phyloP scores from a whole-genome alignment of 106 monocot species.

The Amphibolis antarctica region DNA sequence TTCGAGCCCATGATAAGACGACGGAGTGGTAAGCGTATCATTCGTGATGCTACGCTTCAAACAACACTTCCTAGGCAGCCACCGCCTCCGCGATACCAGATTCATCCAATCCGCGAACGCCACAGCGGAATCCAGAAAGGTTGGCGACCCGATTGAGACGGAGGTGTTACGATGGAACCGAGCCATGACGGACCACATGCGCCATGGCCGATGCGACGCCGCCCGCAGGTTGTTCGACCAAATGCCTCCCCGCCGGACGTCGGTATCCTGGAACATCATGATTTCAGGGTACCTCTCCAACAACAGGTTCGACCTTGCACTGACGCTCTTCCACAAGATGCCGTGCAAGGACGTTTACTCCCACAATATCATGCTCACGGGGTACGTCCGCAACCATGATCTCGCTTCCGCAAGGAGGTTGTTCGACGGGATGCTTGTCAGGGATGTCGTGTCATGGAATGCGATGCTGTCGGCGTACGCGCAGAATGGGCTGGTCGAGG shows the following conservation, averaged over 20 bases:
- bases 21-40: too few relatives aligned
- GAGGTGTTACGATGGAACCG: slow-evolving; percentile 33
- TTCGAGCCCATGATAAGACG: too few relatives aligned
- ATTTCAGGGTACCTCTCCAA: slow-evolving; percentile 48
- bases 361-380: slow-evolving; percentile 46
- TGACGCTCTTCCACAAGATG: slow-evolving; percentile 27
- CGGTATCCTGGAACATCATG: slow-evolving; percentile 48
- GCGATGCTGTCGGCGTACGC: slow-evolving; percentile 66
- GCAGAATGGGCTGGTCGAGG: slow-evolving; percentile 27
- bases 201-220: slow-evolving; percentile 23
- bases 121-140: too few relatives aligned
- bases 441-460: slow-evolving; percentile 48
- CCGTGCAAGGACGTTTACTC: slow-evolving; percentile 36
- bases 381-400: slow-evolving; percentile 27
- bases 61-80: too few relatives aligned
- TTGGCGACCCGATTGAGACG: neutral
- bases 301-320: slow-evolving; percentile 19
- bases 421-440: slow-evolving; percentile 44
- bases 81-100: too few relatives aligned
- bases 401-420: slow-evolving; percentile 28
- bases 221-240: slow-evolving; percentile 34
- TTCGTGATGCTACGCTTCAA: too few relatives aligned
- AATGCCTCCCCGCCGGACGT: slow-evolving; percentile 36
- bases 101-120: too few relatives aligned
- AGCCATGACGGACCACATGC: slow-evolving; percentile 38